Evolutionary conservation across 495 filamentous ascomycete species (phyloP), one percentile per base, ranked within the genome.

Genomic region (Podospora comata): DNA sequence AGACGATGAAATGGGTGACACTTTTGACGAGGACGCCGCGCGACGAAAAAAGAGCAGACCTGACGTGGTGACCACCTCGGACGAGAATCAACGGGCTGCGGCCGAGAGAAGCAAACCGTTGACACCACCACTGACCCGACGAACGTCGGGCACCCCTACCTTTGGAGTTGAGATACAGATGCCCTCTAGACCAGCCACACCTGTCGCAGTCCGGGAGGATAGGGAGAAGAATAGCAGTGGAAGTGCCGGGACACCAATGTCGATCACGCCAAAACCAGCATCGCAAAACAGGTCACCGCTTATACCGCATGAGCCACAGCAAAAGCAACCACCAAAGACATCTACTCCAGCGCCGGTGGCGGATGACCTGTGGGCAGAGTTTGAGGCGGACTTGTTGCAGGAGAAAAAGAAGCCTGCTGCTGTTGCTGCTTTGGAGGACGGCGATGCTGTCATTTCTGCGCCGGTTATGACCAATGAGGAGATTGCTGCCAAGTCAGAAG

Each of bases 291-390:
- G 79, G 39, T 79, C 79, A 18, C 77, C 78, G 20, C 70, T 83
- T n/a, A 76, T 79, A 67, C 76, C 78, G 16, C 69, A 77, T 48
- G 79, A 79, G 39, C 39, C 39, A 2, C 9, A 48, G 39, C 39
- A 48, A 48, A 48, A 48, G 68, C 54, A 74, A 16, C 54, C 73
- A 39, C 63, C 30, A 4, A 48, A 64, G 54, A 28, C 67, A 26
- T 57, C 71, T 59, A 30, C 74, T 19, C 39, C 66, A 18, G 65
- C 73, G 74, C 66, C 67, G 64, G 79, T 96, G 5, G 87, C 94
- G 75, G 93, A 97, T 72, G 88, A 90, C 63, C 91, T 94, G 77
- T 96, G 93, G 92, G 92, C 91, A 0, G 91, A 92, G 57, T 97
- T 97, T 74, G 91, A 97, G 78, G 90, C 92, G 18, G 94, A 97